These are phyloP conservation scores for Kodamaea sagamina DNA, from an alignment of 805 yeast genomes.

Conservation along the genomic window DNA sequence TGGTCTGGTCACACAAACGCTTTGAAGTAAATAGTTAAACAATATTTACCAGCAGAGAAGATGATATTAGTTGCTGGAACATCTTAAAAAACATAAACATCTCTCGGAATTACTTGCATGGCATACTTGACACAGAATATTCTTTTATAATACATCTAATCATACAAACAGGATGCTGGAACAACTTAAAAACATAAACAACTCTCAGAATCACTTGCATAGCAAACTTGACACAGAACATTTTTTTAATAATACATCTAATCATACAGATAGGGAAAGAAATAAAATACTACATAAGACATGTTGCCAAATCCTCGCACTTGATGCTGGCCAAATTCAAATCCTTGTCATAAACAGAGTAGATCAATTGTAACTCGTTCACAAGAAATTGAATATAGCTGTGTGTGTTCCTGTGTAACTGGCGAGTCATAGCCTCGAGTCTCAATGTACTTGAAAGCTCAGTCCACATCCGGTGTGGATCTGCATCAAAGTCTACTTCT, in stretches of 20 bases:
- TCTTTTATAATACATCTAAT: too few relatives aligned
- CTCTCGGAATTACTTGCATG: too few relatives aligned
- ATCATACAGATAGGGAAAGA: neutral
- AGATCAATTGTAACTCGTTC: slow-evolving; percentile 14
- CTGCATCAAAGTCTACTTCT: slow-evolving; percentile 1
- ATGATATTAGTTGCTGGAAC: too few relatives aligned
- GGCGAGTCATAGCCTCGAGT: slow-evolving; percentile 9
- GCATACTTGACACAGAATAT: too few relatives aligned
- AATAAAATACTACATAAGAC: slow-evolving; percentile 5
- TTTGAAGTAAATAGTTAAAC: too few relatives aligned
- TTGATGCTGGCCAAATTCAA: slow-evolving; percentile 12
- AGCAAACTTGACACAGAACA: neutral
- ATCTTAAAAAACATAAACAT: too few relatives aligned
- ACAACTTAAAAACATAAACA: too few relatives aligned
- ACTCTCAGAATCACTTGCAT: neutral
- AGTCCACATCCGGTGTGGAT: neutral
- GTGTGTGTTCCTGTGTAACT: slow-evolving; percentile 9
- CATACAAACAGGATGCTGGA: too few relatives aligned
- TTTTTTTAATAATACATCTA: too few relatives aligned
- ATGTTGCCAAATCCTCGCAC: slow-evolving; percentile 15
- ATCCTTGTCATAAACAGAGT: slow-evolving; percentile 11
- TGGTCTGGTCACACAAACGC: too few relatives aligned
- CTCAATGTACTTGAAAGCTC: slow-evolving; percentile 8
- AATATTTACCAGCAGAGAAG: too few relatives aligned
- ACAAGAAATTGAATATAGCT: slow-evolving; percentile 18